Base-by-base conservation (phyloP, 2,329 filamentous ascomycete genomes). In the Phyllosticta capitalensis region DNA sequence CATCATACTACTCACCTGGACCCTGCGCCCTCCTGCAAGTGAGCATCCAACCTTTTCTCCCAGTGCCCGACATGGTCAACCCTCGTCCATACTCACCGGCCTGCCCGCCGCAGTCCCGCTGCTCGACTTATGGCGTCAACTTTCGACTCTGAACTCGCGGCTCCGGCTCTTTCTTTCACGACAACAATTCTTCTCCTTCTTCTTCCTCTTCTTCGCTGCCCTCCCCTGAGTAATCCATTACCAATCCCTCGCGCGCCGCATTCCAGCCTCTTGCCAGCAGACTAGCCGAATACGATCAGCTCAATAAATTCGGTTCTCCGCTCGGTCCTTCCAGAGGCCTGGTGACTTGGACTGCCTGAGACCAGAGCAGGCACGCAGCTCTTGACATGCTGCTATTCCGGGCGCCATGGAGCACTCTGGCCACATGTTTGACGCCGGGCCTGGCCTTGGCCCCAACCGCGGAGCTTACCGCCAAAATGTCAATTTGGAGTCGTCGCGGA, bases 231-330 rank as follows among this genome's bases (percentile, higher is more conserved):
- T 48, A 19, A 54, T 54, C 56, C 28, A 28, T 30, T 22, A 28
- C 51, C 50, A 48, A 26, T 51, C 30, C 20, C 49, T 51, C 49
- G 49, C 49, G 19, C 49, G 49, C 49, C 22, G 19, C 19, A 51
- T 24, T 21, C 49, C 19, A 20, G 49, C 49, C 19, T 20, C 49
- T 24, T 14, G 19, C 22, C 38, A 52, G 33, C 38, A 2, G 52
- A 12, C 57, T 59, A 55, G 52, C 57, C 57, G 56, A 48, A 58
- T 59, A 54, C 57, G 52, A 58, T 24, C 52, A 33, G 52, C 48
- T 52, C 24, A 58, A 58, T 58, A 58, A 58, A 58, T 58, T 58
- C 57, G 57, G 57, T 54, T 59, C 57, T 59, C 57, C 57, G 57
- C 57, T 59, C 57, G 57, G 57, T 45, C 51, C 56, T 33, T 54